Evolutionary conservation across 139 green algal genomes (phyloP), one percentile per base, ranked within the genome.

Genomic region (Tetradesmus obliquus): DNA sequence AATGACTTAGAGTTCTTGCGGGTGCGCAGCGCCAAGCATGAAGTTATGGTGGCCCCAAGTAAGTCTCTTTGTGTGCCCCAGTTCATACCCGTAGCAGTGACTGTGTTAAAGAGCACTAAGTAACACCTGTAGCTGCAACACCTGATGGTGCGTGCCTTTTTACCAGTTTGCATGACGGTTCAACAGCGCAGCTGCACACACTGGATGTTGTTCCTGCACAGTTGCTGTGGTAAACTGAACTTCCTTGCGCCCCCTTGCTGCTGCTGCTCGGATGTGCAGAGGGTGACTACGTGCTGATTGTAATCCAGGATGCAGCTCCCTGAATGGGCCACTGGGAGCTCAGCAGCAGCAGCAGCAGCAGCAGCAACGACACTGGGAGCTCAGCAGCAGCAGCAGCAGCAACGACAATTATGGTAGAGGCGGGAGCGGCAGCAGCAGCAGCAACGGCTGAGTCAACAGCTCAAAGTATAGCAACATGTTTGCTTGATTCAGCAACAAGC

Each of bases 1-100:
- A 97, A 98, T 84, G 95, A 97, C 88, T 74, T 98, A 71, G 93
- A 98, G 90, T 98, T 98, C 53, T 87, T 98, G 32, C 84, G 97
- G 0, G 94, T 98, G 20, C 86, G 96, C 15, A 97, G 95, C 0
- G 85, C 93, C 13, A 96, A 96, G 92, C 95, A 97, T 55, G 97
- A 98, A 87, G 95, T 98, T 82, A 97, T 98, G 94, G 95, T 98
- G 0, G 95, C 95, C 55, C 91, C 96, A 82, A 82, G 94, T 96
- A 60, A 93, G 94, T 88, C 3, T 2, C n/a, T 32, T 53, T 2
- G 5, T 32, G 8, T 5, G 22, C 5, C 32, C 0, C 32, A 45
- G 32, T 45, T 45, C 32, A 45, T 45, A 45, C 32, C 32, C 0
- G 32, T 0, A 45, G 32, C 32, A 45, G 32, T 0, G 32, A 45